Evolutionary conservation across 352 stramenopile genomes (phyloP), one percentile per base, ranked within the genome.

Genomic region (Peronospora destructor): DNA sequence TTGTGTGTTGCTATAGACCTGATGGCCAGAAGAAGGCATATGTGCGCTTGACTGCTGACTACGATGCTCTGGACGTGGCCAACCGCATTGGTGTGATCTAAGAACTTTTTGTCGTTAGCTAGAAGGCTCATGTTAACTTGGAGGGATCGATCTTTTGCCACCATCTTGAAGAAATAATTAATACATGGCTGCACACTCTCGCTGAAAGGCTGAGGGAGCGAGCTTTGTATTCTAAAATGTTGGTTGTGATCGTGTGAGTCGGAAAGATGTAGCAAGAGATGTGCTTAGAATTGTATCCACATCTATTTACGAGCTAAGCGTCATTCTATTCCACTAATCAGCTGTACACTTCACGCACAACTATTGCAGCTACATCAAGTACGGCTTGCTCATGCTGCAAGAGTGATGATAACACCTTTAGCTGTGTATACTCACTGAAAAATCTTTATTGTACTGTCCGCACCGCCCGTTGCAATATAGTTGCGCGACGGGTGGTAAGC

Each of bases 51-150:
- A 98, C 91, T 59, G 86, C 96, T 68, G 96, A 99, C 75, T 98
- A 98, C 76, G 97, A 99, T 87, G 97, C 97, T 47, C 86, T 99
- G 69, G 97, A 99, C 85, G 95, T 99, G 73, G 97, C 97, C 56
- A 99, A 99, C 90, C 92, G 94, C 75, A 98, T 99, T 79, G 96
- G 96, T 75, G 97, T 99, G 63, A 99, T 99, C 87, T 99, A 98
- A 98, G 68, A 61, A 56, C 16, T 56, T 43, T 58, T 45, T n/a
- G n/a, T 21, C 19, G 33, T 35, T 55, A 14, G 52, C 33, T 52
- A 57, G 41, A 19, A 57, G 51, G 45, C 46, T 35, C n/a, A 39
- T 53, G 41, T 43, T 56, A 39, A 36, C n/a, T n/a, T n/a, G n/a
- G 26, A 65, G 51, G 57, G 59, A 76, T 73, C 52, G 66, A 54